Evolutionary conservation across 164 flowering plant genomes (phyloP).

Genomic region (Vitis rotundifolia): DNA sequence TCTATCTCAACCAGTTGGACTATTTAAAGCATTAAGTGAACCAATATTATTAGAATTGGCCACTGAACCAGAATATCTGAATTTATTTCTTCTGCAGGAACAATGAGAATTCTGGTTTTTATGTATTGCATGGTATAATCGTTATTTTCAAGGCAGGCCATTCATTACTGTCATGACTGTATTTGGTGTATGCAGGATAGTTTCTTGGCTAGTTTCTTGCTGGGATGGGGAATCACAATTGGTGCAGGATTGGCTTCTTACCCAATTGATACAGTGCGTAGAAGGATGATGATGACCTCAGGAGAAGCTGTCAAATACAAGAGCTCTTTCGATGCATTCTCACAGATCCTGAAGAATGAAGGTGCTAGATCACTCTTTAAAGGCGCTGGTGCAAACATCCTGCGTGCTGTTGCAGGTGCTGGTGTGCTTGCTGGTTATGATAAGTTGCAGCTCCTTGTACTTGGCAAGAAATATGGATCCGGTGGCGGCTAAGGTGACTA

Average conservation of each 20-base stretch:
- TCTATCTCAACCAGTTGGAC: not conserved
- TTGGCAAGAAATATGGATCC: constrained; percentile 61
- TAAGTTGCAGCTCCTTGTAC: constrained; percentile 48
- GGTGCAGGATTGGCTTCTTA: constrained; percentile 60
- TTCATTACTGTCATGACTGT: not conserved
- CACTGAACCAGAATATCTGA: no score
- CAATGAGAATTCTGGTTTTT: not conserved
- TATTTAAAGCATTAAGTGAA: not conserved
- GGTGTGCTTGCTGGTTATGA: constrained; percentile 71
- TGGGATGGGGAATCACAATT: constrained; percentile 61
- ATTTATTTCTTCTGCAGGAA: not conserved
- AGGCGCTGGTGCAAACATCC: constrained; percentile 70
- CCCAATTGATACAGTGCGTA: constrained; percentile 58
- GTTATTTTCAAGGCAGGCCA: not conserved
- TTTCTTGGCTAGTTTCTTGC: constrained; percentile 59
- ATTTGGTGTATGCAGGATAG: constrained; percentile 47
- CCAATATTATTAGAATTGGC: no score
- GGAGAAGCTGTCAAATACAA: constrained; percentile 67
- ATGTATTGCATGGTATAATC: not conserved
- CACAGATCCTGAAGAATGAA: constrained; percentile 57
- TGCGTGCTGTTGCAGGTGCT: constrained; percentile 67
- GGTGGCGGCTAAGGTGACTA: constrained; percentile 30
- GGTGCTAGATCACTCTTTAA: constrained; percentile 58
- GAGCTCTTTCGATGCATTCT: constrained; percentile 52
- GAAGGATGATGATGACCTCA: constrained; percentile 70